Evolutionary conservation across 306 rosid genomes (phyloP).

Genomic region (Dryas octopetala): DNA sequence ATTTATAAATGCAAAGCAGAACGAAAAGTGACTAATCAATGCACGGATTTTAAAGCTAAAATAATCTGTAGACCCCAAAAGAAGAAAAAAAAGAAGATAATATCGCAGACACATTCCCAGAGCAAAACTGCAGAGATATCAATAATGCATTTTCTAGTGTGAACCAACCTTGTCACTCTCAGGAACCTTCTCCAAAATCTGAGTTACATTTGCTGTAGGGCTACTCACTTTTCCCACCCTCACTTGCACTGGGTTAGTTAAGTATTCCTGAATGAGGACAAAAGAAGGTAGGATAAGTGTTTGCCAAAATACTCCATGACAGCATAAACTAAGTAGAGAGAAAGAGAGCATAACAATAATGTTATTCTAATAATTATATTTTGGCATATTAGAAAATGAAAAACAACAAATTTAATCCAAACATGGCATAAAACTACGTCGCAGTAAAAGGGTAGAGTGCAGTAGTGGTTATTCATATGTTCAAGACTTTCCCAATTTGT

Average conservation of each 20-base stretch:
- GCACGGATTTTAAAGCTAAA: neutral
- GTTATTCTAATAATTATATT: neutral
- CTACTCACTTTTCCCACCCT: constrained; percentile 88
- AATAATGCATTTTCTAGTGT: neutral
- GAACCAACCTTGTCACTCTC: constrained; percentile 68
- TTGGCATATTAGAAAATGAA: neutral
- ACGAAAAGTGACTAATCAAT: neutral
- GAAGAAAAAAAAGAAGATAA: neutral
- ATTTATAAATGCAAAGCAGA: neutral
- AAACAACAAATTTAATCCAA: neutral
- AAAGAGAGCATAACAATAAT: neutral
- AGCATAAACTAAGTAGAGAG: neutral
- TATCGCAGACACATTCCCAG: neutral
- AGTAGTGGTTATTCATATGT: neutral
- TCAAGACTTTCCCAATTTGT: neutral
- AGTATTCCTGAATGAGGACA: constrained; percentile 71
- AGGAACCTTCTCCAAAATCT: constrained; percentile 70
- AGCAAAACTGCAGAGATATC: neutral
- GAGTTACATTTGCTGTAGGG: constrained; percentile 86
- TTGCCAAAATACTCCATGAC: neutral
- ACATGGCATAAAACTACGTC: neutral
- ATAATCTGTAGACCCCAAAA: neutral
- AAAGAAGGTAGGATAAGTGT: neutral
- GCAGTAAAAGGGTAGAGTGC: neutral
- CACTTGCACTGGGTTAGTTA: constrained; percentile 67